Conservation (phyloP, 352 stramenopile genomes). For the Halophytophthora batemanensis region DNA sequence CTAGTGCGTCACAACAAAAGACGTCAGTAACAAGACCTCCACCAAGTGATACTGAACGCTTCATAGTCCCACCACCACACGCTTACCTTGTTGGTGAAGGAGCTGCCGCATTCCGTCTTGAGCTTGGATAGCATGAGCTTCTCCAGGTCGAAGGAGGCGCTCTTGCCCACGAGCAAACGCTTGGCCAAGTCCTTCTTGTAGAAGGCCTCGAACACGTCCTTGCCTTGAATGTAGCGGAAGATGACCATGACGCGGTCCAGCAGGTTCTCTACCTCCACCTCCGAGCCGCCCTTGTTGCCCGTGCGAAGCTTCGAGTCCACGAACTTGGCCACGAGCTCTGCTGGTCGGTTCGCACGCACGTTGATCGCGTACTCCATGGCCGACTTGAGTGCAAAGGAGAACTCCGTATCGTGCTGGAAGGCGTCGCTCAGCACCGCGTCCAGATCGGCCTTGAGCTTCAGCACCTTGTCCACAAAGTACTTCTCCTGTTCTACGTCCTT, state of each 20-base stretch:
- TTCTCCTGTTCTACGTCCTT: slow-evolving; percentile 85
- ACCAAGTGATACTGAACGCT: neutral
- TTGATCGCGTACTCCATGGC: slow-evolving; percentile 91
- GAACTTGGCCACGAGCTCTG: slow-evolving; percentile 91
- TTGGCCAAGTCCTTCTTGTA: slow-evolving; percentile 98
- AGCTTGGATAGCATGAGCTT: slow-evolving; percentile 96
- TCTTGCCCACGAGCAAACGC: slow-evolving; percentile 91
- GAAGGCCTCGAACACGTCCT: slow-evolving; percentile 99
- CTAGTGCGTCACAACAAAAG: slow-evolving; percentile 23
- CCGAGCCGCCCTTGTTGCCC: slow-evolving; percentile 80
- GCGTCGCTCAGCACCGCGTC: slow-evolving; percentile 74
- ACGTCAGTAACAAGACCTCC: slow-evolving; percentile 3
- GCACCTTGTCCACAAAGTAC: slow-evolving; percentile 87
- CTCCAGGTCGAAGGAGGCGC: slow-evolving; percentile 93
- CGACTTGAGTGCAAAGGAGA: slow-evolving; percentile 77
- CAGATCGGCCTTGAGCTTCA: slow-evolving; percentile 82
- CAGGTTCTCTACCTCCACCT: slow-evolving; percentile 85
- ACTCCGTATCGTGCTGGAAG: slow-evolving; percentile 75
- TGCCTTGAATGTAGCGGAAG: slow-evolving; percentile 95
- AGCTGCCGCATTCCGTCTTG: slow-evolving; percentile 97
- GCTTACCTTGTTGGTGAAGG: slow-evolving; percentile 96
- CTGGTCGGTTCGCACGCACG: slow-evolving; percentile 75
- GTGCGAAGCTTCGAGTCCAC: slow-evolving; percentile 88
- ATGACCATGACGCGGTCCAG: slow-evolving; percentile 94
- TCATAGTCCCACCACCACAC: neutral